Evolutionary conservation across 2,329 filamentous ascomycete species (phyloP).

Genomic region (Clarireedia homoeocarpa): DNA sequence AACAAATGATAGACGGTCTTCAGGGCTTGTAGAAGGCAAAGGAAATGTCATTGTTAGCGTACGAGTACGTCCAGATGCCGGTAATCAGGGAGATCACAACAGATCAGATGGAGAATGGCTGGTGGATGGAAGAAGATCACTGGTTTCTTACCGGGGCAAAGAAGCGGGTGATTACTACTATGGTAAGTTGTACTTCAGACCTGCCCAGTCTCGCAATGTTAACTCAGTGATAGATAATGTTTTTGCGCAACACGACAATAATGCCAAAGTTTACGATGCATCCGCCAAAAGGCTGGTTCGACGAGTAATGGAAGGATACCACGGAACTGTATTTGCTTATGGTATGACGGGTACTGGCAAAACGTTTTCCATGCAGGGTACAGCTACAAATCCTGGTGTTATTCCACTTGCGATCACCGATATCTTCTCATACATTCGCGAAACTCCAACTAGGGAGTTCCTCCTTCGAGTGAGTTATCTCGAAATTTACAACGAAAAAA

Average conservation of each 20-base stretch:
- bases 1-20: conserved; percentile 32
- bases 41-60: conserved; percentile 96
- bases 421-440: conserved; percentile 97
- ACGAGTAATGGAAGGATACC: conserved; percentile 97
- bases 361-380: conserved; percentile 99
- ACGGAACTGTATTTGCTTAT: conserved; percentile 96
- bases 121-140: conserved; percentile 74
- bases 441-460: conserved; percentile 92
- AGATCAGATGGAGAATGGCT: conserved; percentile 79
- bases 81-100: conserved; percentile 47
- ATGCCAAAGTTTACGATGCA: conserved; percentile 89
- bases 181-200: conserved; percentile 46
- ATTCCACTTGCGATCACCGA: conserved; percentile 97
- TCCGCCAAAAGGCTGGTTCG: conserved; percentile 89
- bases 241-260: conserved; percentile 89
- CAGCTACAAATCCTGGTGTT: conserved; percentile 87
- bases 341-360: conserved; percentile 99
- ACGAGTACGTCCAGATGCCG: conserved; percentile 77
- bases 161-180: conserved; percentile 92
- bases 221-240: conserved; percentile 68
- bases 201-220: conserved; percentile 4
- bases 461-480: conserved; percentile 92
- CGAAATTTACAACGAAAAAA: conserved; percentile 98
- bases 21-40: conserved; percentile 60
- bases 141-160: conserved; percentile 77